Base-by-base conservation (phyloP, 1,139 yeast species). In the Protomyces gravidus region DNA sequence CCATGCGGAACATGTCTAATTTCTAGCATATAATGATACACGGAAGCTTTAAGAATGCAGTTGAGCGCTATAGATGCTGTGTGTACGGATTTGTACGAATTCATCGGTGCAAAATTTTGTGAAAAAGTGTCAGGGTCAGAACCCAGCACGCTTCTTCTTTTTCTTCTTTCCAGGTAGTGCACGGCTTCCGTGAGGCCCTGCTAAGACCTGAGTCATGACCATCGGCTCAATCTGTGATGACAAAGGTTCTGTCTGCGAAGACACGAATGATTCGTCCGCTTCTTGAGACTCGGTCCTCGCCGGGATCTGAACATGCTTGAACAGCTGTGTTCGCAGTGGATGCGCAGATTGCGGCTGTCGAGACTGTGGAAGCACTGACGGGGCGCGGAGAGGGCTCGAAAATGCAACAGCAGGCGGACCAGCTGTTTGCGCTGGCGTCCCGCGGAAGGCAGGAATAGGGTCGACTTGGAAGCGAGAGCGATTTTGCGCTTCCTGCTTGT, bases 1-100 rank as follows among this genome's bases (percentile, higher is more conserved):
- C 86, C 75, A 62, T 70, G 69, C 19, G 64, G 36, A 2, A 73
- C 70, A 4, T 60, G 61, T 26, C 67, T 63, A 26, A 70, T 61
- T 23, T 64, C 56, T 48, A 65, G 17, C 52, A 45, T 36, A 11
- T 5, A 5, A 13, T 13, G 33, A 30, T 9, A 30, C 33, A 30
- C 33, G 33, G 13, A 13, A 30, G 13, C 9, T 30, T 30, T 30
- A 9, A 9, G 33, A 9, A 13, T 30, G 33, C n/a, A n/a, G n/a
- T n/a, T n/a, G 33, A 13, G 33, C 13, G 17, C 7, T 21, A 40
- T 21, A 13, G 25, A 40, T 19, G 45, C 25, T 17, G 25, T 17
- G 2, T 25, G 30, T 23, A 19, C 21, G n/a, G 28, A 45, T 45
- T n/a, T n/a, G n/a, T n/a, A n/a, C n/a, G n/a, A n/a, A n/a, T n/a